Percentiles rank a stretch among this genome's conserved stretches.
These are phyloP conservation scores for Herpetomonas tarakana DNA, from an alignment of 208 protist genomes.

Conservation along the genomic window DNA sequence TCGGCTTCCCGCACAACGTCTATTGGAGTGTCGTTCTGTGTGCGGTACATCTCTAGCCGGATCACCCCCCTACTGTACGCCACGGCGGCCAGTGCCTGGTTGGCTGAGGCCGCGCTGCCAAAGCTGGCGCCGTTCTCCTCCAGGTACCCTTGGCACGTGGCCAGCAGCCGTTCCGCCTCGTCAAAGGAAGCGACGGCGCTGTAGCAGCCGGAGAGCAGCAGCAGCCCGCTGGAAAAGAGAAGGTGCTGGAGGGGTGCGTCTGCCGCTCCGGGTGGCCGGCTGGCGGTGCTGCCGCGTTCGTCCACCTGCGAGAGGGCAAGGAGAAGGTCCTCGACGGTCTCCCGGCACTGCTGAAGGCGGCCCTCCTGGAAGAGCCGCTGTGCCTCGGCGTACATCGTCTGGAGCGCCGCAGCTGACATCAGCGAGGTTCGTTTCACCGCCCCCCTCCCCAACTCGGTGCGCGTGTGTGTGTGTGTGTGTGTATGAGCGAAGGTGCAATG, in stretches of 20 bases:
- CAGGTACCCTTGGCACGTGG: slow-evolving; percentile 53
- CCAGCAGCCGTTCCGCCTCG: slow-evolving; percentile 57
- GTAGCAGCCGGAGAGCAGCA: slow-evolving; percentile 52
- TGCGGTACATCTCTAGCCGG: slow-evolving; percentile 24
- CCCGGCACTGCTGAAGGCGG: slow-evolving; percentile 30
- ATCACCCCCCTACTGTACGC: slow-evolving; percentile 52
- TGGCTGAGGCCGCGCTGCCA: neutral
- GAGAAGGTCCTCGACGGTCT: slow-evolving; percentile 23
- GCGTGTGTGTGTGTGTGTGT: too few species aligned
- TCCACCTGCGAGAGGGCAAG: slow-evolving; percentile 17
- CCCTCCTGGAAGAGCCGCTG: slow-evolving; percentile 19
- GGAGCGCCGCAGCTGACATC: neutral
- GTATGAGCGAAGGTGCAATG: too few species aligned
- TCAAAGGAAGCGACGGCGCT: slow-evolving; percentile 28
- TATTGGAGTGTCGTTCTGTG: neutral
- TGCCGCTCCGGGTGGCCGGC: neutral
- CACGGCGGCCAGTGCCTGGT: slow-evolving; percentile 18
- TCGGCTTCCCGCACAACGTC: neutral
- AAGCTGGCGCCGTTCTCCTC: slow-evolving; percentile 28
- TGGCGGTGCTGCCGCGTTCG: neutral
- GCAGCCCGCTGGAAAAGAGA: slow-evolving; percentile 38
- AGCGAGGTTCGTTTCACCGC: too few species aligned
- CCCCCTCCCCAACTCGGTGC: too few species aligned
- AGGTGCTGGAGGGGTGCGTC: slow-evolving; percentile 10
- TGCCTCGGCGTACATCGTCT: slow-evolving; percentile 22